Conservation (phyloP, 352 stramenopile genomes). For the Globisporangium irregulare region DNA sequence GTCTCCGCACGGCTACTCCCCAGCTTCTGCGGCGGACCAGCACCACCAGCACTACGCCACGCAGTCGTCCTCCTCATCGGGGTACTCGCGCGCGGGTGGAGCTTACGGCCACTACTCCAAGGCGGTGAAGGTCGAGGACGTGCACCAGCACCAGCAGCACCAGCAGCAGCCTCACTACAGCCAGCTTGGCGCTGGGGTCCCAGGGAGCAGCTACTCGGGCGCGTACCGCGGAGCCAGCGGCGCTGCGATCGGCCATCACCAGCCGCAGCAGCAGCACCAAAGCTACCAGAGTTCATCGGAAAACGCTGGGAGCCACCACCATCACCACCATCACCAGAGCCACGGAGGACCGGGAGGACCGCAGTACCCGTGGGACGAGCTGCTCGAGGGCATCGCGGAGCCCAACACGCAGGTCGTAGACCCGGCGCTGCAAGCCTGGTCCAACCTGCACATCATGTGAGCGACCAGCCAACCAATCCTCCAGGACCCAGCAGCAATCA, state of each 20-base stretch:
- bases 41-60: slow-evolving; percentile 15
- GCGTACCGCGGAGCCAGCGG: slow-evolving; percentile 2
- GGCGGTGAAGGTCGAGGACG: slow-evolving; percentile 8
- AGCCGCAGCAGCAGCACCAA: slow-evolving; percentile 1
- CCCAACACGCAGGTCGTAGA: slow-evolving; percentile 40
- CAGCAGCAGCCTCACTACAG: slow-evolving; percentile 7
- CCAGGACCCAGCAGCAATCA: neutral
- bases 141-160: slow-evolving; percentile 9
- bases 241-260: slow-evolving; percentile 12
- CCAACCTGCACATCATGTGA: slow-evolving; percentile 73
- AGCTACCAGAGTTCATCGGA: slow-evolving; percentile 18
- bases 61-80: neutral
- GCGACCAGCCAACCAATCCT: neutral
- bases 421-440: slow-evolving; percentile 60
- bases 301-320: slow-evolving; percentile 1
- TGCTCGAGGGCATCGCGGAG: slow-evolving; percentile 72
- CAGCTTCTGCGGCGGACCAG: neutral
- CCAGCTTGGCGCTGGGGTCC: neutral
- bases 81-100: slow-evolving; percentile 5
- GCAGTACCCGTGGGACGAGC: slow-evolving; percentile 58
- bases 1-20: slow-evolving; percentile 19
- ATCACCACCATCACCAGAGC: neutral
- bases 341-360: neutral
- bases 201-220: slow-evolving; percentile 4
- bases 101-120: slow-evolving; percentile 20